Percentiles rank a stretch among this genome's conserved stretches.
Evolutionary conservation across 2,329 filamentous ascomycete species (phyloP).

Genomic region (Epicoccum sorghinum): DNA sequence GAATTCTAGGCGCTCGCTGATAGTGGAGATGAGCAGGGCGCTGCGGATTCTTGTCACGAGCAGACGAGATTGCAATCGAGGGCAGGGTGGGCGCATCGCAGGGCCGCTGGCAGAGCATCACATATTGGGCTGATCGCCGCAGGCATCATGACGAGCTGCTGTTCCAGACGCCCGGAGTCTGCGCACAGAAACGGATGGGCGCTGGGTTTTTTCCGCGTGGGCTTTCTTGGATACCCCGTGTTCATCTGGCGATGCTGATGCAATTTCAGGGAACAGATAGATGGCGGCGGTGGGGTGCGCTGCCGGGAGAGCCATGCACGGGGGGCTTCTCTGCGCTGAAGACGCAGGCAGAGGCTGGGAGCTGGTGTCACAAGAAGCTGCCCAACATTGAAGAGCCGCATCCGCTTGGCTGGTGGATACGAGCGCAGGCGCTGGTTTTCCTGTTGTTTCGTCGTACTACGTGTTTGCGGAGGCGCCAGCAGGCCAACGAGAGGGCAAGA

Average conservation of each 20-base stretch:
- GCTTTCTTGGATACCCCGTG: slow-evolving; percentile 12
- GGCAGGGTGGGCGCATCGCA: slow-evolving; percentile 13
- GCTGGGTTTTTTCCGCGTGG: slow-evolving; percentile 9
- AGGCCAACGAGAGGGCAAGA: slow-evolving; percentile 1
- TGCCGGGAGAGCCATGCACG: background rate
- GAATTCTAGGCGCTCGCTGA: slow-evolving; percentile 4
- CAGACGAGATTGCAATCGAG: slow-evolving; percentile 11
- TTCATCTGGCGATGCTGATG: slow-evolving; percentile 9
- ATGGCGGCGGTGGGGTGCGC: background rate
- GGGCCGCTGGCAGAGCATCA: slow-evolving; percentile 5
- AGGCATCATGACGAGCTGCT: slow-evolving; percentile 12
- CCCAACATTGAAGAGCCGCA: background rate
- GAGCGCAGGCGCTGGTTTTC: background rate
- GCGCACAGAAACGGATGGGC: slow-evolving; percentile 12
- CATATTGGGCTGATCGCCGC: slow-evolving; percentile 12
- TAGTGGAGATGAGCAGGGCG: slow-evolving; percentile 14
- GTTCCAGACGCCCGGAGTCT: slow-evolving; percentile 18
- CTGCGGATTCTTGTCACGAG: slow-evolving; percentile 8
- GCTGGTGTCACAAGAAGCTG: background rate
- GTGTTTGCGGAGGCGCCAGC: slow-evolving; percentile 2
- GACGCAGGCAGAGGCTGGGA: background rate
- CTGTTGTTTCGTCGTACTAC: background rate
- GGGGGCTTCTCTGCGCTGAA: background rate
- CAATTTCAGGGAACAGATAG: slow-evolving; percentile 12
- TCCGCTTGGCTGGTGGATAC: background rate